Evolutionary conservation across 495 filamentous ascomycete genomes (phyloP), one percentile per base, ranked within the genome.

Genomic region (Thermothielavioides terrestris): DNA sequence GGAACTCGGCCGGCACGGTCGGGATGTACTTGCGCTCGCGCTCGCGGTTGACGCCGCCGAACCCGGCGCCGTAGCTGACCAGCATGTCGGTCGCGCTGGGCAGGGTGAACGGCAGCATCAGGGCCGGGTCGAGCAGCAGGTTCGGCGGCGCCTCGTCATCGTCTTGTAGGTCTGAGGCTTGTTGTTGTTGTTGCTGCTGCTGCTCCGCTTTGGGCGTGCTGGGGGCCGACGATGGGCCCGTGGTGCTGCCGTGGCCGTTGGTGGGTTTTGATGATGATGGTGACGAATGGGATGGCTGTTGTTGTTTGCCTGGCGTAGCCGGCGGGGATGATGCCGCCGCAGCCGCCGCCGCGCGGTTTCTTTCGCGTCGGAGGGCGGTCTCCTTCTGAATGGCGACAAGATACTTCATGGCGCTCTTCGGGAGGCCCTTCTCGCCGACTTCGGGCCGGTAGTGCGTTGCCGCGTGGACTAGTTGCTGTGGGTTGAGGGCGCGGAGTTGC

Each of bases 1-100:
- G 68, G 56, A 95, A 95, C 66, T 99, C 92, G 2, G 90, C 83
- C 21, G 94, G 89, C 22, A 97, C 88, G 0, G 85, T 95, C 4
- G 92, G 92, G n/a, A 94, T 90, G 59, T 96, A 99, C 67, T 94
- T 95, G 49, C 88, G 75, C 62, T 92, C 92, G 37, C 89, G 75
- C 64, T 99, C 92, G 44, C 83, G 77, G 65, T 99, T 95, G 23
- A 90, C 74, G 0, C 92, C 92, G 4, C 92, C 92, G 55, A 95
- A 88, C 11, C 92, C 92, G 23, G 94, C 91, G 8, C 92, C 92
- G 59, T 92, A 99, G 55, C 80, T 89, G 31, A 99, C 77, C 53
- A 95, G 74, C 92, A 99, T 97, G 64, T 97, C 92, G 14, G 91
- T 95, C 50, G 89, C 94, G 5, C 92, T 95, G 1, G 92, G 92